Base-by-base conservation (phyloP, 306 rosid genomes). In the Acacia confusa region DNA sequence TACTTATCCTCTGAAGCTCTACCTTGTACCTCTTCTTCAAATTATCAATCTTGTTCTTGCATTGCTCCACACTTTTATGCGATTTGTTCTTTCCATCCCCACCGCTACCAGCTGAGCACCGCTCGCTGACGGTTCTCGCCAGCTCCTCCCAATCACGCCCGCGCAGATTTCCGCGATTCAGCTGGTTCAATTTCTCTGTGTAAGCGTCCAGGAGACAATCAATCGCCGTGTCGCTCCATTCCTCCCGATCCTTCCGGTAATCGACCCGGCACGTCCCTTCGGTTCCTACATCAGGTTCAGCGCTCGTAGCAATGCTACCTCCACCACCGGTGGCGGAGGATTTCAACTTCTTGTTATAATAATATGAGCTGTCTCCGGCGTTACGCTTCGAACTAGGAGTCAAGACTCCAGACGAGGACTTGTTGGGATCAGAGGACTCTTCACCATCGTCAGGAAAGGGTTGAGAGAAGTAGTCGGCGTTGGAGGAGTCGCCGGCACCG, bases 101-200 rank as follows among this genome's bases (percentile, higher is more conserved):
- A 9, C 75, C 74, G 22, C 74, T 77, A 6, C 68, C 79, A 5
- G 40, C 68, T 10, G 79, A 72, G 44, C 85, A 85, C 0, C 83
- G 74, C 52, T 82, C 88, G 44, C 66, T 75, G 20, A 81, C 81
- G 2, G 57, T 53, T 53, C 79, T 81, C 16, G 88, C 84, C 76
- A 85, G 81, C 38, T 85, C 86, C 75, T 82, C 90, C 86, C 86
- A 87, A 55, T 87, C 90, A 32, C 88, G 83, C 11, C 88, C 88
- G 10, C 90, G 79, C 43, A 87, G 83, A 74, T 84, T 87, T 47
- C 86, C 88, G 22, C 86, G 83, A 77, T 77, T 87, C 85, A 87
- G 79, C 81, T 82, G 78, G 79, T 79, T 84, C 79, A 75, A 77
- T 43, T 76, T 87, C 81, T 82, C 90, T 24, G 81, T 84, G 66